phyloP scores from a whole-genome alignment of 305 asterid genomes.

The Ilex paraguariensis region DNA sequence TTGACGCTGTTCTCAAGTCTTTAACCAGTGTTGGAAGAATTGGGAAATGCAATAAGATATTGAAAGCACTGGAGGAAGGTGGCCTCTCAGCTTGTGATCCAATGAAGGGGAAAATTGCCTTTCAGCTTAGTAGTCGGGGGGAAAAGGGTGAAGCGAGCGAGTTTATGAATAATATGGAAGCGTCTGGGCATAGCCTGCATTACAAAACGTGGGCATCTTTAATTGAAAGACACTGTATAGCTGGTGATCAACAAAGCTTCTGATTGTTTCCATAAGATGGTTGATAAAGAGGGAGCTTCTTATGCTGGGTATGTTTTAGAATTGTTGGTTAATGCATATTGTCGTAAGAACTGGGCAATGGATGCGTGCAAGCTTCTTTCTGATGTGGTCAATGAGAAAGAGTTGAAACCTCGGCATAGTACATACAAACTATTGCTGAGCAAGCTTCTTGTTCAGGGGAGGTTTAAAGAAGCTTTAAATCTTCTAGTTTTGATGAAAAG shows the following conservation, averaged over 20 bases:
- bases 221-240: conserved; percentile 52
- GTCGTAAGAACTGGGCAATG: conserved; percentile 42
- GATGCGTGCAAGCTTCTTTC: conserved; percentile 47
- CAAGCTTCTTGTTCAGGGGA: conserved; percentile 42
- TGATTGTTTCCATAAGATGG: conserved; percentile 37
- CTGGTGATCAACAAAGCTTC: conserved; percentile 55
- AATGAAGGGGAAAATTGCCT: conserved; percentile 44
- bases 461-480: conserved; percentile 51
- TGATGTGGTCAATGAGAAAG: conserved; percentile 54
- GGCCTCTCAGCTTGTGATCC: conserved; percentile 45
- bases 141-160: conserved; percentile 36
- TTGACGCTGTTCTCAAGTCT: conserved; percentile 60
- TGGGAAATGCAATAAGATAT: conserved; percentile 47
- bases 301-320: conserved; percentile 40
- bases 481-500: conserved; percentile 59
- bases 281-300: conserved; percentile 41
- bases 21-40: conserved; percentile 66
- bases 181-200: conserved; percentile 21
- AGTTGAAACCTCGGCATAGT: conserved; percentile 40
- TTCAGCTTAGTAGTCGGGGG: conserved; percentile 44
- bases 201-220: conserved; percentile 47
- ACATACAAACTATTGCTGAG: conserved; percentile 57
- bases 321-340: conserved; percentile 38
- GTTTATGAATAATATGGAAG: conserved; percentile 35
- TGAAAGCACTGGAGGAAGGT: conserved; percentile 49